Conservation (phyloP, 495 filamentous ascomycete species). For the Hypoxylon trugodes region DNA sequence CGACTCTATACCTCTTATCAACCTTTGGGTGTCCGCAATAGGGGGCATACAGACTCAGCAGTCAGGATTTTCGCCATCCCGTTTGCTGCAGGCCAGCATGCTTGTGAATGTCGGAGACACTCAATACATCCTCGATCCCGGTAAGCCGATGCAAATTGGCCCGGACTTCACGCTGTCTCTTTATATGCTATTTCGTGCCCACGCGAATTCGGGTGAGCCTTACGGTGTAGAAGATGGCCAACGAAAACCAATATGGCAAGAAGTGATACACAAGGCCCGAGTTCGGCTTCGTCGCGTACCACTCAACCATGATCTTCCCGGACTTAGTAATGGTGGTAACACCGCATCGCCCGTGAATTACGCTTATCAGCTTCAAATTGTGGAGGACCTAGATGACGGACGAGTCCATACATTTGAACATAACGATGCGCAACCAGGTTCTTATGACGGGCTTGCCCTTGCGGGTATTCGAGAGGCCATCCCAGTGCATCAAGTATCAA, state of each 20-base stretch:
- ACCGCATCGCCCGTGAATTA: constrained; percentile 58
- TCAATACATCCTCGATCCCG: constrained; percentile 74
- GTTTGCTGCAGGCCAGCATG: constrained; percentile 91
- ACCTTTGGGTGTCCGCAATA: constrained; percentile 93
- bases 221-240: constrained; percentile 58
- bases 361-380: constrained; percentile 85
- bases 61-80: constrained; percentile 72
- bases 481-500: constrained; percentile 90
- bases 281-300: constrained; percentile 75
- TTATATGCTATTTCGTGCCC: constrained; percentile 95
- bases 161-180: constrained; percentile 87
- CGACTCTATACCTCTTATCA: constrained; percentile 91
- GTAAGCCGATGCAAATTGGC: constrained; percentile 80
- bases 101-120: constrained; percentile 89
- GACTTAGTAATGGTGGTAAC: constrained; percentile 32
- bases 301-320: constrained; percentile 42
- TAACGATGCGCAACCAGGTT: constrained; percentile 60
- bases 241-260: constrained; percentile 91
- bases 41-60: constrained; percentile 69
- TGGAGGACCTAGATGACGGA: constrained; percentile 94
- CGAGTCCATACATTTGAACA: constrained; percentile 86
- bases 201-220: constrained; percentile 58
- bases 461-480: constrained; percentile 87
- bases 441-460: constrained; percentile 71
- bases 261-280: constrained; percentile 93